These are phyloP conservation scores for Herpetomonas tarakana DNA, from an alignment of 208 protist species.

Conservation along the genomic window DNA sequence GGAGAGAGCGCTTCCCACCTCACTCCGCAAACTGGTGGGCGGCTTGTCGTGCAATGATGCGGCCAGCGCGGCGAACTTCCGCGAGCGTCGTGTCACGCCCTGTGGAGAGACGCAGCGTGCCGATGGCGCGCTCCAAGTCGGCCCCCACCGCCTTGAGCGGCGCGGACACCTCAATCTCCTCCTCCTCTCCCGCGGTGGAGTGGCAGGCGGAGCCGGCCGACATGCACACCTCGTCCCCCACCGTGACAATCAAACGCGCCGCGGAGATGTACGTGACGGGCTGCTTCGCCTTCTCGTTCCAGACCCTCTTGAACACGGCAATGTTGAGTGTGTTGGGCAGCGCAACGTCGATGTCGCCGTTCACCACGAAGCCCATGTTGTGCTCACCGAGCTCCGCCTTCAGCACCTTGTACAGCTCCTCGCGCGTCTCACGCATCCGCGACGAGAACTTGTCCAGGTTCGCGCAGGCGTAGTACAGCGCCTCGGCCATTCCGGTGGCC, in stretches of 20 bases:
- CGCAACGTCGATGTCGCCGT: conserved; percentile 42
- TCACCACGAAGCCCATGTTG: conserved; percentile 68
- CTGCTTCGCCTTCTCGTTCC: conserved; percentile 21
- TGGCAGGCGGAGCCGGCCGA: conserved; percentile 87
- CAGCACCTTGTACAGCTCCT: conserved; percentile 57
- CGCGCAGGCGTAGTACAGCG: conserved; percentile 44
- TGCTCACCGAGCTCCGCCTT: conserved; percentile 40
- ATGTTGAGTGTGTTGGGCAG: conserved; percentile 89
- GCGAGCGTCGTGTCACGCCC: conserved; percentile 61
- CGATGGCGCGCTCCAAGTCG: conserved; percentile 50
- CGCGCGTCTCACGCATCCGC: conserved; percentile 54
- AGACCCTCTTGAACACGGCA: conserved; percentile 53
- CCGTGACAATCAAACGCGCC: conserved; percentile 45
- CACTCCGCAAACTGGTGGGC: conserved; percentile 81
- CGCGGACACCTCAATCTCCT: conserved; percentile 50
- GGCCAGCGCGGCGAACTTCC: conserved; percentile 61
- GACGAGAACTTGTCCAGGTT: conserved; percentile 28
- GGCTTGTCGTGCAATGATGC: conserved; percentile 63
- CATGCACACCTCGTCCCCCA: conserved; percentile 76
- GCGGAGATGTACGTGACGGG: conserved; percentile 70
- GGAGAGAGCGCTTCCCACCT: too few relatives aligned
- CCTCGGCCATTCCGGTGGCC: conserved; percentile 68
- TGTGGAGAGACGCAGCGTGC: conserved; percentile 75
- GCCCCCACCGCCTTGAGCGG: conserved; percentile 68
- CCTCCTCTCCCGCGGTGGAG: conserved; percentile 39